Evolutionary conservation across 2,329 filamentous ascomycete species (phyloP).

Genomic region (Neurospora crassa): DNA sequence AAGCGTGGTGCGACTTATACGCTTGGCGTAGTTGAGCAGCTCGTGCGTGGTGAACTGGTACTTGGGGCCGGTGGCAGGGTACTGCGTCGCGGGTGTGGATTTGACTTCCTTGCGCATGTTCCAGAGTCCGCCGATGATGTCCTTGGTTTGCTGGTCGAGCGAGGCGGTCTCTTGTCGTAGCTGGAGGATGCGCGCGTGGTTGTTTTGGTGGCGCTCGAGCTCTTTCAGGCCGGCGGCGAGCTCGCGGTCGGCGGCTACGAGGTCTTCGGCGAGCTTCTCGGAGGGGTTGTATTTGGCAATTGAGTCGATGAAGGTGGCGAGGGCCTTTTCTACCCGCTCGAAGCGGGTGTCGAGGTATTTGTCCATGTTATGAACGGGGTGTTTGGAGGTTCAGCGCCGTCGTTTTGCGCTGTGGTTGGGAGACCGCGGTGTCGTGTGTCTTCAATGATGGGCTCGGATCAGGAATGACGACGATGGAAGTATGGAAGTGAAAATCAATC

Average conservation of each 20-base stretch:
- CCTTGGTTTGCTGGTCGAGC: constrained; percentile 64
- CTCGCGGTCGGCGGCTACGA: constrained; percentile 60
- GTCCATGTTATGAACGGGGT: constrained; percentile 40
- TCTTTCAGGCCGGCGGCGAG: constrained; percentile 57
- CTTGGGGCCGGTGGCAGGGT: constrained; percentile 25
- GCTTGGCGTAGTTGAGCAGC: constrained; percentile 66
- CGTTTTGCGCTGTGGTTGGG: not conserved
- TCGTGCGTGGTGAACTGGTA: constrained; percentile 59
- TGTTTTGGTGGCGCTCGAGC: constrained; percentile 63
- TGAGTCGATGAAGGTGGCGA: constrained; percentile 65
- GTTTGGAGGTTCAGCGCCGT: not conserved
- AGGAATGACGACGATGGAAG: not conserved
- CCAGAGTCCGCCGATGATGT: constrained; percentile 60
- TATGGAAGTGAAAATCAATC: not conserved
- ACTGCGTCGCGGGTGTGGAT: constrained; percentile 47
- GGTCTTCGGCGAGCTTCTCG: constrained; percentile 53
- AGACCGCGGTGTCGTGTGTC: not conserved
- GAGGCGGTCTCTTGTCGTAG: constrained; percentile 56
- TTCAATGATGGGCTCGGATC: not conserved
- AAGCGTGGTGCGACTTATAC: constrained; percentile 71
- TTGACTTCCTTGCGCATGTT: constrained; percentile 65
- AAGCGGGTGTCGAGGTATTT: constrained; percentile 52
- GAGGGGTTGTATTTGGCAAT: constrained; percentile 77
- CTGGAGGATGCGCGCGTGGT: constrained; percentile 56
- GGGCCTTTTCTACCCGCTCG: constrained; percentile 55